A percentile compares a stretch with the other conserved stretches of the same genome.
Conservation (phyloP, 495 filamentous ascomycete genomes). For the Penicillium waksmanii region DNA sequence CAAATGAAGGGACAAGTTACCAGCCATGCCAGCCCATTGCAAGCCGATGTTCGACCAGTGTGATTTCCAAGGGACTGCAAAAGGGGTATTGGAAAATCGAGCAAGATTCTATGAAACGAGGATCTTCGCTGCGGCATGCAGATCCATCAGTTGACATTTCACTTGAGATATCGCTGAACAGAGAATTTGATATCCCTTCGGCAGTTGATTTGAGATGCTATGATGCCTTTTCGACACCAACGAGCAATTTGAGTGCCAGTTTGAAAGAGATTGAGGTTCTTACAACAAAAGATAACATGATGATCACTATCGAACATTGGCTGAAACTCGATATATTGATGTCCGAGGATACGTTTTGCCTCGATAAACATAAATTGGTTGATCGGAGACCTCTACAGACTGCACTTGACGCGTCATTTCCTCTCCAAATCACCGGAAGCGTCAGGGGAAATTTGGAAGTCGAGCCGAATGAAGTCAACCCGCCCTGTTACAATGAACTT, state of each 20-base stretch:
- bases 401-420: slow-evolving; percentile 9
- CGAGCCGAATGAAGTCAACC: not conserved
- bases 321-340: slow-evolving; percentile 11
- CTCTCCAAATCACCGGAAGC: slow-evolving; percentile 1
- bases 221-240: not conserved
- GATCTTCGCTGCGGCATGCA: not conserved
- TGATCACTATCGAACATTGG: slow-evolving; percentile 12
- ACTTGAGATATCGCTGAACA: slow-evolving; percentile 1
- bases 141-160: slow-evolving; percentile 6
- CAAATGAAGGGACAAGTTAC: not conserved
- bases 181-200: not conserved
- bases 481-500: slow-evolving; percentile 11
- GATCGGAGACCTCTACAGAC: slow-evolving; percentile 8
- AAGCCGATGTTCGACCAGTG: not conserved
- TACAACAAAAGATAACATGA: slow-evolving; percentile 1
- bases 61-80: slow-evolving; percentile 10
- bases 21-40: not conserved
- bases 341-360: slow-evolving; percentile 12
- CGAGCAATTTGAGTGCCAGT: not conserved
- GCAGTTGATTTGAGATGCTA: slow-evolving; percentile 6
- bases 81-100: slow-evolving; percentile 13
- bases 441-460: not conserved
- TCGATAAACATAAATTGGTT: slow-evolving; percentile 7
- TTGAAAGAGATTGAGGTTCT: not conserved
- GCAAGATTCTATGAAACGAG: not conserved